phyloP scores from a whole-genome alignment of 306 rosid genomes.

The Canavalia ensiformis region DNA sequence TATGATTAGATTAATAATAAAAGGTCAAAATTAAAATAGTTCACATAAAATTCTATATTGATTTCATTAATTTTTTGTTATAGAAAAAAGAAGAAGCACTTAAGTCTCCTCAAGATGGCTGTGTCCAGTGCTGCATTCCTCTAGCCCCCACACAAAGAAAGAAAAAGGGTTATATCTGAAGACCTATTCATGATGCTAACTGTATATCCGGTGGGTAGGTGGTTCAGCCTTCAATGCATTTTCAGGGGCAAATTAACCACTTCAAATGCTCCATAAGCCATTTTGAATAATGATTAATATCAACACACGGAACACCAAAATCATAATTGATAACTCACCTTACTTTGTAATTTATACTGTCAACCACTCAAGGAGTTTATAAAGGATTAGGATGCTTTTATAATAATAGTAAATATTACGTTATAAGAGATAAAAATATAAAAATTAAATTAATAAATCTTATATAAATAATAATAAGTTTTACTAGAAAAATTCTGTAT shows the following conservation, averaged over 20 bases:
- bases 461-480: not conserved
- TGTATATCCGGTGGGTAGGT: constrained; percentile 63
- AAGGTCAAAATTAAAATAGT: too few species aligned
- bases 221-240: constrained; percentile 53
- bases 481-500: not conserved
- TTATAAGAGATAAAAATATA: not conserved
- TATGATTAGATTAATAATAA: too few species aligned
- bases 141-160: too few species aligned
- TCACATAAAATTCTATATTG: too few species aligned
- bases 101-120: not conserved
- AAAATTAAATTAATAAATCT: not conserved
- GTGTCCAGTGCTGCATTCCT: not conserved
- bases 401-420: too few species aligned
- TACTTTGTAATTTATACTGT: not conserved
- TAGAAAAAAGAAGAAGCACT: too few species aligned
- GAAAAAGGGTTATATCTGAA: not conserved
- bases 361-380: not conserved
- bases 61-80: too few species aligned
- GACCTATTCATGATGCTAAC: constrained; percentile 26
- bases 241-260: not conserved
- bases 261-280: constrained; percentile 15
- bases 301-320: not conserved
- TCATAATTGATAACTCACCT: not conserved
- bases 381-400: not conserved
- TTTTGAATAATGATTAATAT: not conserved